A percentile compares a stretch with the other conserved stretches of the same genome.
These are phyloP conservation scores for Gracilaria gracilis DNA, from an alignment of 23 red algal species.

Conservation along the genomic window DNA sequence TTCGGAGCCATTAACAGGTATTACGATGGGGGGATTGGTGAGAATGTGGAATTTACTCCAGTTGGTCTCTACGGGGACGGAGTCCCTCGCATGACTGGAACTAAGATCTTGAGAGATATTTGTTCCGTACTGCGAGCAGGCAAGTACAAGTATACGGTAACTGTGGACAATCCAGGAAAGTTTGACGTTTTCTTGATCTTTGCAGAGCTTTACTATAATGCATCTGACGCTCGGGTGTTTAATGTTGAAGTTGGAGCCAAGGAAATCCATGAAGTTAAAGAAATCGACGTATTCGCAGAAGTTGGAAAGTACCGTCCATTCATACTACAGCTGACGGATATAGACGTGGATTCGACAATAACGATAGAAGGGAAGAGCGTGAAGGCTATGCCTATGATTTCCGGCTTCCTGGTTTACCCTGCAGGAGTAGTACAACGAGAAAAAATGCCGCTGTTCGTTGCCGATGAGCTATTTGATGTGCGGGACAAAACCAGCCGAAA, in stretches of 20 bases:
- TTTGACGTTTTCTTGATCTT: neutral
- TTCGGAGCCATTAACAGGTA: too few relatives aligned
- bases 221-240: neutral
- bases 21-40: too few relatives aligned
- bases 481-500: neutral
- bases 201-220: neutral
- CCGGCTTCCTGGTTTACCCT: neutral
- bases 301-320: neutral
- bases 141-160: neutral
- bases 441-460: neutral
- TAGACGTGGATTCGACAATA: neutral
- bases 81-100: too few relatives aligned
- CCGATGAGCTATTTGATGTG: neutral
- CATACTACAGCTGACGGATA: neutral
- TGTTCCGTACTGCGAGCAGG: too few relatives aligned
- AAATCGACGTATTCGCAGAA: neutral
- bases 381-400: neutral
- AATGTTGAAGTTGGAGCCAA: neutral
- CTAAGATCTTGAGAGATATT: too few relatives aligned
- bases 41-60: too few relatives aligned
- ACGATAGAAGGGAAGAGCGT: neutral
- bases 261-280: neutral
- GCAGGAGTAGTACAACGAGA: neutral
- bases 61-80: too few relatives aligned
- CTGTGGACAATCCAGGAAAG: neutral